These are phyloP conservation scores for Thielaviopsis euricoi DNA, from an alignment of 2,329 filamentous ascomycete species.

Conservation along the genomic window DNA sequence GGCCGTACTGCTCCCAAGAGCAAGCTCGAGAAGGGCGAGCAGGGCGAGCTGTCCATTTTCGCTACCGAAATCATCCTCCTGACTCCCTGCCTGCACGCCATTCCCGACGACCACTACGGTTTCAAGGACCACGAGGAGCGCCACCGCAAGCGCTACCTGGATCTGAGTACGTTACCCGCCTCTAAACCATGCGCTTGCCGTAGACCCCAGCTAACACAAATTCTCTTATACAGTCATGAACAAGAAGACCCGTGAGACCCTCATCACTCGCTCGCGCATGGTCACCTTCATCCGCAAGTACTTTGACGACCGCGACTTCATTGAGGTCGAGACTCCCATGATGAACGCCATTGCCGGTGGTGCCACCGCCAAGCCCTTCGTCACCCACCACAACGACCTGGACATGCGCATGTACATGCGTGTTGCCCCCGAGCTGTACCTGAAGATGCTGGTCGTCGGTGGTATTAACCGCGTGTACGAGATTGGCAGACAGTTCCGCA, in stretches of 20 bases:
- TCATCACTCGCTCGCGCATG: constrained; percentile 65
- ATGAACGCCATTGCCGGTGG: constrained; percentile 93
- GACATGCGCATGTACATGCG: constrained; percentile 92
- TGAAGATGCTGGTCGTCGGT: constrained; percentile 92
- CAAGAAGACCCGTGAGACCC: constrained; percentile 64
- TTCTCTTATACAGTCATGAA: constrained; percentile 57
- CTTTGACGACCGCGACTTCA: constrained; percentile 76
- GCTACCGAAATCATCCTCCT: constrained; percentile 73
- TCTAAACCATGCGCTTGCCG: background rate
- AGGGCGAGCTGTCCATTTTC: constrained; percentile 88
- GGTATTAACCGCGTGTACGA: constrained; percentile 92
- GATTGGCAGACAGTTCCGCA: constrained; percentile 87
- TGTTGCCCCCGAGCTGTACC: constrained; percentile 84
- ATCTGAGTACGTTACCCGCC: constrained; percentile 39
- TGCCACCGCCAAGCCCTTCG: constrained; percentile 83
- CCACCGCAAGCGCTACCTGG: constrained; percentile 83
- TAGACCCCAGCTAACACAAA: too few species aligned
- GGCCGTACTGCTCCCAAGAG: constrained; percentile 79
- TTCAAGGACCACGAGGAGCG: constrained; percentile 92
- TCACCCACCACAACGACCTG: constrained; percentile 90
- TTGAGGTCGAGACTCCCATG: constrained; percentile 94
- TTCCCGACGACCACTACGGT: constrained; percentile 81
- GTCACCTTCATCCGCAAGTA: constrained; percentile 76
- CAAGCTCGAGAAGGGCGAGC: constrained; percentile 58
- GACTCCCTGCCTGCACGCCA: constrained; percentile 78